Base-by-base conservation (phyloP, 495 filamentous ascomycete species). In the Podospora anserina region DNA sequence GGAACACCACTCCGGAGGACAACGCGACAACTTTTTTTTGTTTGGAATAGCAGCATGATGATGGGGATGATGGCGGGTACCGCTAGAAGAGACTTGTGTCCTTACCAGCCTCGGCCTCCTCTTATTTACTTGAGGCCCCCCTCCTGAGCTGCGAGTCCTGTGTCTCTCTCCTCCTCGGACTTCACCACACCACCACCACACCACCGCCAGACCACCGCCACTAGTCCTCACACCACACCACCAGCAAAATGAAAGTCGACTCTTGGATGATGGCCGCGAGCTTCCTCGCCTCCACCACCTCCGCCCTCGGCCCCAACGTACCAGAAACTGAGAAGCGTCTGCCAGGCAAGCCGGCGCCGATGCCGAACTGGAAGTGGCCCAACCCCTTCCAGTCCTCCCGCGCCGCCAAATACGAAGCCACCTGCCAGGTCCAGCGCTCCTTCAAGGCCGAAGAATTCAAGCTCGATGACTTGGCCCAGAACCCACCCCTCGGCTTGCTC, bases 1-100 rank as follows among this genome's bases (percentile, higher is more conserved):
- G 75, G 77, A 76, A 75, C 61, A 65, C 57, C 28, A 60, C 70
- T 74, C 77, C 77, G 77, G 59, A 77, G 77, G 77, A 78, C 77
- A 78, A 68, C 77, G 59, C 67, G 69, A 66, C 75, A 72, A 28
- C 68, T 71, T 72, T 60, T 57, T n/a, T 28, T 44, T 69, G 32
- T 65, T 54, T 63, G 44, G 32, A 66, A 19, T 18, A 9, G 5
- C 60, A 27, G 32, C 58, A 72, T 67, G 56, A 18, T 26, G 27
- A 61, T 15, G 19, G 58, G 18, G 5, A 66, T 64, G 55, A 30
- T 64, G 27, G 28, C 20, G 59, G 56, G 44, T 64, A 56, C 19
- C 55, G 20, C 55, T 58, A 58, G 18, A 19, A 4, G 23, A 58
- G 55, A 68, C 53, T 64, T 53, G 39, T 39, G 6, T 61, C 49